A percentile compares a stretch with the other conserved stretches of the same genome.
Evolutionary conservation across 202 grass and related monocot species (phyloP).

Genomic region (Dendrocalamus latiflorus): DNA sequence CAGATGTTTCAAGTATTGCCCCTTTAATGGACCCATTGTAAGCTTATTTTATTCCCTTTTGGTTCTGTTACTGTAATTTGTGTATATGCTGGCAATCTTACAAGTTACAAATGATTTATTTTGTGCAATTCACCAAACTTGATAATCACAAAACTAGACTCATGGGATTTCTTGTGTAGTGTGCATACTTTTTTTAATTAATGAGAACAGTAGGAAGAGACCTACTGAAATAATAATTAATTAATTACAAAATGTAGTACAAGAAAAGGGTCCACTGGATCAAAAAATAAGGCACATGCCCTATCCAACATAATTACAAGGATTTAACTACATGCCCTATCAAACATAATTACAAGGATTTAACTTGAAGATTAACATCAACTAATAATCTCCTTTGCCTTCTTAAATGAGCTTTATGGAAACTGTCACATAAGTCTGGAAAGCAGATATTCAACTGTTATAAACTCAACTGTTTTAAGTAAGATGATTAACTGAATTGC

Average conservation of each 20-base stretch:
- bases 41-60: constrained; percentile 32
- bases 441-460: constrained; percentile 5
- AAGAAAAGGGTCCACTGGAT: neutral
- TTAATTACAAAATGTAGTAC: neutral
- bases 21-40: constrained; percentile 94
- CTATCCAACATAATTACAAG: neutral
- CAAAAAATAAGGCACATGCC: neutral
- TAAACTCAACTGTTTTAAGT: neutral
- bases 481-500: constrained; percentile 12
- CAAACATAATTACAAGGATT: too few species aligned
- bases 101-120: neutral
- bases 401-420: constrained; percentile 2
- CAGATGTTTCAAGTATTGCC: constrained; percentile 78
- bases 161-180: neutral
- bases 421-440: neutral
- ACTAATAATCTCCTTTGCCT: neutral
- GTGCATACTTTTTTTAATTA: neutral
- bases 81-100: constrained; percentile 2
- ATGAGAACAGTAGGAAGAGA: neutral
- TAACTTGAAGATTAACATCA: neutral
- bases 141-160: neutral
- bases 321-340: neutral
- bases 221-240: neutral
- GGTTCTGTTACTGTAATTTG: constrained; percentile 3
- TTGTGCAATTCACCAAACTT: constrained; percentile 8